Percentiles rank a stretch among this genome's conserved stretches.
phyloP scores from a whole-genome alignment of 2,329 filamentous ascomycete genomes.

The Didymella pomorum region DNA sequence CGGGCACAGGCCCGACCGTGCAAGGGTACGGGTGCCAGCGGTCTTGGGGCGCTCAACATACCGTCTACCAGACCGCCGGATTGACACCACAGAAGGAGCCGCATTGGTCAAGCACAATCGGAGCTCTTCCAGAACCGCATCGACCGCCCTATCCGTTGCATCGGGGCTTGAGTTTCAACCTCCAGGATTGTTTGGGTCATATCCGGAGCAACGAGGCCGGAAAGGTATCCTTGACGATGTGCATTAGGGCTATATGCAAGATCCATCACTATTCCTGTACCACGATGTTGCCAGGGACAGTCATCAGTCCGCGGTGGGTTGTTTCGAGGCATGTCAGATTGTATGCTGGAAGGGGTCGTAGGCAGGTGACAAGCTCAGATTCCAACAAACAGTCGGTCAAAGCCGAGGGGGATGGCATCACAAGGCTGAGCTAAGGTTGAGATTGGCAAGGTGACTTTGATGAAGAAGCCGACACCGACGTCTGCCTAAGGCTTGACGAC shows the following conservation, averaged over 20 bases:
- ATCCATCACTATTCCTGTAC: not conserved
- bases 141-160: not conserved
- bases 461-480: not conserved
- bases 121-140: not conserved
- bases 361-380: constrained; percentile 1
- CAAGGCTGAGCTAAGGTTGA: not conserved
- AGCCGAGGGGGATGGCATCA: not conserved
- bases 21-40: not conserved
- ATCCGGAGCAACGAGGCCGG: not conserved
- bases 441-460: not conserved
- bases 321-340: not conserved
- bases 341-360: not conserved
- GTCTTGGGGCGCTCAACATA: not conserved
- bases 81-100: not conserved
- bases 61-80: not conserved
- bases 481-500: not conserved
- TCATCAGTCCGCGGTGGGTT: not conserved
- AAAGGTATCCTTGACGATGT: not conserved
- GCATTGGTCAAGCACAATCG: not conserved
- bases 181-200: not conserved
- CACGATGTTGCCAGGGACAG: not conserved
- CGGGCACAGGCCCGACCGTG: not conserved
- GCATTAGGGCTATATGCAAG: constrained; percentile 8
- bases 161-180: not conserved
- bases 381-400: not conserved